These are phyloP conservation scores for Carnegiea gigantea DNA, from an alignment of 179 eudicot genomes.

Conservation along the genomic window DNA sequence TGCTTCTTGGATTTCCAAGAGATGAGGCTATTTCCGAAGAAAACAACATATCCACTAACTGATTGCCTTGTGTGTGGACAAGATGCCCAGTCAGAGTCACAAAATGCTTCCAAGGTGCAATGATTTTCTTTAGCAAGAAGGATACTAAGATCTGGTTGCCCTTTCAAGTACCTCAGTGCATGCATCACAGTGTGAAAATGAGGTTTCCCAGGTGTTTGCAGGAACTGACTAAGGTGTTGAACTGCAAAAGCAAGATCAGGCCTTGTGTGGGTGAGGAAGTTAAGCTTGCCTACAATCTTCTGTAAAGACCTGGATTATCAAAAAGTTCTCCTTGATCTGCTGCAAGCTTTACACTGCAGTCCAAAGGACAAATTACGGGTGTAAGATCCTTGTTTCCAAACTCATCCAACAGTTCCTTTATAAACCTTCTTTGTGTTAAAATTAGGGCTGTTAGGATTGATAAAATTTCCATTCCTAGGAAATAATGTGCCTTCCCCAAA, in stretches of 20 bases:
- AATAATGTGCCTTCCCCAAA: no score
- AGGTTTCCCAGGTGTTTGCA: not conserved
- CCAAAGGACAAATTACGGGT: not conserved
- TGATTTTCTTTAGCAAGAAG: no score
- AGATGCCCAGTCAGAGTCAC: no score
- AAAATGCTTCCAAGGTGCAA: no score
- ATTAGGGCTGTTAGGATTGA: no score
- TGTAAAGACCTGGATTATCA: not conserved
- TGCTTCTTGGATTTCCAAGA: no score
- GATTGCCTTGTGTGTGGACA: no score
- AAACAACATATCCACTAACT: no score
- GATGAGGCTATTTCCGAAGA: no score
- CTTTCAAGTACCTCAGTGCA: not conserved
- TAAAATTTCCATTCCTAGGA: no score
- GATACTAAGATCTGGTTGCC: not conserved
- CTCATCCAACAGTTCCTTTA: not conserved
- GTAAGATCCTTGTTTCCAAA: not conserved
- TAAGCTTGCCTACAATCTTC: not conserved
- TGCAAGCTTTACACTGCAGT: not conserved
- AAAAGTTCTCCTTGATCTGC: not conserved
- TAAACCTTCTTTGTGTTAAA: not conserved
- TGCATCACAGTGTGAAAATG: not conserved
- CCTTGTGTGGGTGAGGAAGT: not conserved
- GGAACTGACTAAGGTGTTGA: not conserved
- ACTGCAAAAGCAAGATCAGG: not conserved